Evolutionary conservation across 441 rosid genomes (phyloP), one percentile per base, ranked within the genome.

Genomic region (Jatropha podagrica): DNA sequence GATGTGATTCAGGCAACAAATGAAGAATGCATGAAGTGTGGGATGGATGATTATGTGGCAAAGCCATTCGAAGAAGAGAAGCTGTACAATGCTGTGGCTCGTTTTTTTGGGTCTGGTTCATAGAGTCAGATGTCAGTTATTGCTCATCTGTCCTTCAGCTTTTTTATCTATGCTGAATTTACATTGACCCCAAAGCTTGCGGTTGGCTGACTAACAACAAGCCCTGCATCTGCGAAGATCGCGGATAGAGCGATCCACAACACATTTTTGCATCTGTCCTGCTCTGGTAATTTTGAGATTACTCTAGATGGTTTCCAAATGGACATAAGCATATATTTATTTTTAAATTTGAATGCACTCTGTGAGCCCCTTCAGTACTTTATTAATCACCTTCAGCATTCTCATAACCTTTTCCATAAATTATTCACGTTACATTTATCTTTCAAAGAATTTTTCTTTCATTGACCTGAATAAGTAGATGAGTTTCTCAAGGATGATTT

Each of bases 1-100:
- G 99, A 96, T 75, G 97, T 94, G 71, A 91, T 85, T 79, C 97
- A 91, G 77, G 95, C 90, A 71, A 90, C 95, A 61, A 86, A 86
- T 51, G 97, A 93, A 80, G 81, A 87, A 74, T 93, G 97, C 80
- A 23, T 84, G 78, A 85, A 85, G 77, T 92, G 97, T 76, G 99
- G 98, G 76, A 96, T 96, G 97, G 96, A 96, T 86, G 96, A 83
- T 76, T 91, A 83, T 71, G 96, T 96, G 23, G 85, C 93, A 1
- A 93, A 95, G 82, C 99, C 99, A 23, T 91, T 95, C 73, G 95
- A 91, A 76, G 98, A 91, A 78, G 90, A 86, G 79, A 90, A 88
- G 79, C 97, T 96, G 76, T 96, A 96, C 80, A 42, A 86, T 41
- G 92, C 97, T 0, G 97, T 92, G 75, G 91, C 97, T 72, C 84